Evolutionary conservation across 352 stramenopile species (phyloP).

Genomic region (Phytophthora meadii): DNA sequence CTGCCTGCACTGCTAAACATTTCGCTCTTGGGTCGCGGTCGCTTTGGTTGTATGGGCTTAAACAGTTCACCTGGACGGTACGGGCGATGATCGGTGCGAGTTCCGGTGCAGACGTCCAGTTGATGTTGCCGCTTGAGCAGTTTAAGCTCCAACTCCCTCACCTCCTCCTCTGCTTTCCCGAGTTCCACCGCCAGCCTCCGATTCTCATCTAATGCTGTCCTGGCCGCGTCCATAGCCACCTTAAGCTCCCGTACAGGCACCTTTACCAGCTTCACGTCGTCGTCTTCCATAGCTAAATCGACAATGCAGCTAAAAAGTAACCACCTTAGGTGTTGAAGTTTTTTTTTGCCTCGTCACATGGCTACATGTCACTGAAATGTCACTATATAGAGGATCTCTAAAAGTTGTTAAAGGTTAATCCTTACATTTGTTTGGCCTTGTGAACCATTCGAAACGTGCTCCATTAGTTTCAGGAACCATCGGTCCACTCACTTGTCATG

Average conservation of each 20-base stretch:
- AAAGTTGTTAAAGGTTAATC: neutral
- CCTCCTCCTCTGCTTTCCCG: slow-evolving; percentile 43
- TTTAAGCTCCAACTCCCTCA: slow-evolving; percentile 48
- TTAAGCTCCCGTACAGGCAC: slow-evolving; percentile 52
- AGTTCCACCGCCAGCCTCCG: slow-evolving; percentile 43
- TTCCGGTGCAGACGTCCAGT: slow-evolving; percentile 52
- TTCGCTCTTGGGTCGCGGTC: slow-evolving; percentile 52
- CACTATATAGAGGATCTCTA: too few relatives aligned
- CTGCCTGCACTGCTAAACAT: slow-evolving; percentile 43
- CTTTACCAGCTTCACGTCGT: slow-evolving; percentile 45
- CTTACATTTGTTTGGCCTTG: neutral
- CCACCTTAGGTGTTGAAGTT: slow-evolving; percentile 19
- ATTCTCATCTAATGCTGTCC: slow-evolving; percentile 41
- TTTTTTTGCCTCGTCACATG: slow-evolving; percentile 34
- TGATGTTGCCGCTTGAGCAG: slow-evolving; percentile 59
- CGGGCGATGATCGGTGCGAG: slow-evolving; percentile 34
- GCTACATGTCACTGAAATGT: slow-evolving; percentile 10
- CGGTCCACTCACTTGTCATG: slow-evolving; percentile 20
- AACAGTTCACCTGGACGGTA: slow-evolving; percentile 17
- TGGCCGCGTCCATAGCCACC: slow-evolving; percentile 40
- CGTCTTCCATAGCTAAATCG: slow-evolving; percentile 10
- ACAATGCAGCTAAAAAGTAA: slow-evolving; percentile 1
- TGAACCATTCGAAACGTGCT: slow-evolving; percentile 33
- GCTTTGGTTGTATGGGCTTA: slow-evolving; percentile 28
- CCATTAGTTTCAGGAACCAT: neutral